These are phyloP conservation scores for Lipomyces anomalus DNA, from an alignment of 805 yeast genomes.

Conservation along the genomic window DNA sequence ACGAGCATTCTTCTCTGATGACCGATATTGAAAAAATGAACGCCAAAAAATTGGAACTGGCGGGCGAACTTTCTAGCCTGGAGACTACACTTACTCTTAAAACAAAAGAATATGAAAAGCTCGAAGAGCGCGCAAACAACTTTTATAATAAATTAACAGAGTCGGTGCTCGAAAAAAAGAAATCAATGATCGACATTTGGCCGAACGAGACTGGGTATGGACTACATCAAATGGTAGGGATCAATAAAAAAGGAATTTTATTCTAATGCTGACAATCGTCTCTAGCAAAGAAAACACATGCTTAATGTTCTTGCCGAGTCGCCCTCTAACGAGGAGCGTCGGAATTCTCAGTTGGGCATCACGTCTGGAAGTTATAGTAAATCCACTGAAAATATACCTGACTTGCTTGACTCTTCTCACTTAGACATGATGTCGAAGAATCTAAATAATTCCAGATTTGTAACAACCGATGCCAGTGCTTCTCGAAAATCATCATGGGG, in stretches of 20 bases:
- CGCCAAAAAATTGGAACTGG: conserved; percentile 23
- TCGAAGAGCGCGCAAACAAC: conserved; percentile 30
- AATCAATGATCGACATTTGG: conserved; percentile 25
- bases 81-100: conserved; percentile 28
- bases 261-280: too few relatives aligned
- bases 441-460: too few relatives aligned
- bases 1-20: conserved; percentile 19
- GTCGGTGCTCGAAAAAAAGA: conserved; percentile 31
- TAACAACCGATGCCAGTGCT: too few relatives aligned
- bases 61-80: conserved; percentile 25
- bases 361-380: background rate
- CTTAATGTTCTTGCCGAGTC: background rate
- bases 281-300: background rate
- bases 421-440: too few relatives aligned
- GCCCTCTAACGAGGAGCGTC: background rate
- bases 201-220: background rate
- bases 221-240: background rate
- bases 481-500: conserved; percentile 17
- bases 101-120: conserved; percentile 28
- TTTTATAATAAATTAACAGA: conserved; percentile 28
- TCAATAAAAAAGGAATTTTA: too few relatives aligned
- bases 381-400: too few relatives aligned
- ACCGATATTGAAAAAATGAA: conserved; percentile 20
- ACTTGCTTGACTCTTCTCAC: too few relatives aligned
- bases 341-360: background rate